Base-by-base conservation (phyloP, 2,329 filamentous ascomycete genomes). In the Sporothrix globosa region DNA sequence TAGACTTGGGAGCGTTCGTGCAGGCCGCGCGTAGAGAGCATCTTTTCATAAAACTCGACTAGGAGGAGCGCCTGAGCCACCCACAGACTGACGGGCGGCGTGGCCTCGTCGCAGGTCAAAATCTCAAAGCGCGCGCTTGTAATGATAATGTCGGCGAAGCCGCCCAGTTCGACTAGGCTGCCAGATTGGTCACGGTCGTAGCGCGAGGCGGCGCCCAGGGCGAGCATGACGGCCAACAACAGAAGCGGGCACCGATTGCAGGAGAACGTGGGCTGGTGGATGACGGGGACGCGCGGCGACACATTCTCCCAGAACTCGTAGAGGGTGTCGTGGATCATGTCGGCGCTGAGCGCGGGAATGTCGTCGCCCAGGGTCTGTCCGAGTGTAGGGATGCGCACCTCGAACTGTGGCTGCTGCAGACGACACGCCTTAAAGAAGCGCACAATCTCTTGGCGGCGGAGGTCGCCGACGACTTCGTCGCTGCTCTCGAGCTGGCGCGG, bases 1-100 rank as follows among this genome's bases (percentile, higher is more conserved):
- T 97, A 94, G 50, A 97, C 96, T 75, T 97, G 92, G 0, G 93
- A 92, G 74, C 93, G 86, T 78, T 97, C 94, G 79, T 97, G 93
- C 34, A 97, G 83, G 19, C 88, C 86, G 54, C 92, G 86, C 0
- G 92, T 93, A 1, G 92, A 92, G 78, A 92, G 96, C 86, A 96
- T 91, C 83, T 97, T 97, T 81, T 97, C 93, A 76, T 95, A 97
- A 4, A 94, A 87, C 77, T 97, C 94, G 1, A 97, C 82, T 3
- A 97, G 83, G 1, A 97, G 81, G 58, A 97, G 81, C 0, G 93
- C 90, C 77, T 97, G 93, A 73, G 96, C 95, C 0, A 96, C 90
- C 92, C 93, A 97, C 2, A 97, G 81, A 74, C 92, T 92, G 0
- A 93, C 92, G 0, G 93, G 92, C 0, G 94, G 92, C 21, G 90